Percentiles rank a stretch among this genome's conserved stretches.
phyloP scores from a whole-genome alignment of 2,329 filamentous ascomycete genomes.

The Aspergillus sp. region DNA sequence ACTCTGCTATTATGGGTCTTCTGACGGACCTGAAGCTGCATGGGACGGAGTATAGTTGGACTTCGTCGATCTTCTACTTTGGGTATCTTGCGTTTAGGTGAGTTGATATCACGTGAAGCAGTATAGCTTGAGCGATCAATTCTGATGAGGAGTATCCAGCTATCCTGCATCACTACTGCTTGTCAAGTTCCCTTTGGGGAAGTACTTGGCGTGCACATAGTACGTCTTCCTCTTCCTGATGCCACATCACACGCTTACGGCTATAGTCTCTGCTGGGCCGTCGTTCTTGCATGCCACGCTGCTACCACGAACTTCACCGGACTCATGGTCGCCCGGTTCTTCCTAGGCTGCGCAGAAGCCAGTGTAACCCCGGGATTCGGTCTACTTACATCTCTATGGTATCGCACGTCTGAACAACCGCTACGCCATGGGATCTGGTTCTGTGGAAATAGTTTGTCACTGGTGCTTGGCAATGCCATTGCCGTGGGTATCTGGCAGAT shows the following conservation, averaged over 20 bases:
- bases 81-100: constrained; percentile 37
- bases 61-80: constrained; percentile 28
- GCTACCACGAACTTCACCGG: constrained; percentile 42
- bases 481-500: constrained; percentile 32
- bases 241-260: neutral
- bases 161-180: constrained; percentile 35
- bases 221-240: neutral
- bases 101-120: neutral
- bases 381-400: constrained; percentile 37
- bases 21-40: constrained; percentile 20
- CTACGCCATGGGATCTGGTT: constrained; percentile 36
- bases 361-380: constrained; percentile 38
- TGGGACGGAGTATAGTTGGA: constrained; percentile 27
- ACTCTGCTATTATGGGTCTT: constrained; percentile 35
- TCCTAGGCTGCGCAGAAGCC: constrained; percentile 47
- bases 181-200: constrained; percentile 40
- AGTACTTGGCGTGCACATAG: constrained; percentile 34
- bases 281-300: constrained; percentile 35
- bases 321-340: constrained; percentile 44
- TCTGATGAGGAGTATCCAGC: neutral
- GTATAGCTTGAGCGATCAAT: neutral
- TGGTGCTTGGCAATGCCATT: constrained; percentile 29
- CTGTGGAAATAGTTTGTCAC: constrained; percentile 30
- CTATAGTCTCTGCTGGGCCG: constrained; percentile 32
- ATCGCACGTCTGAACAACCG: constrained; percentile 32